A percentile compares a stretch with the other conserved stretches of the same genome.
phyloP scores from a whole-genome alignment of 2,329 filamentous ascomycete genomes.

The Orbilia brochopaga region DNA sequence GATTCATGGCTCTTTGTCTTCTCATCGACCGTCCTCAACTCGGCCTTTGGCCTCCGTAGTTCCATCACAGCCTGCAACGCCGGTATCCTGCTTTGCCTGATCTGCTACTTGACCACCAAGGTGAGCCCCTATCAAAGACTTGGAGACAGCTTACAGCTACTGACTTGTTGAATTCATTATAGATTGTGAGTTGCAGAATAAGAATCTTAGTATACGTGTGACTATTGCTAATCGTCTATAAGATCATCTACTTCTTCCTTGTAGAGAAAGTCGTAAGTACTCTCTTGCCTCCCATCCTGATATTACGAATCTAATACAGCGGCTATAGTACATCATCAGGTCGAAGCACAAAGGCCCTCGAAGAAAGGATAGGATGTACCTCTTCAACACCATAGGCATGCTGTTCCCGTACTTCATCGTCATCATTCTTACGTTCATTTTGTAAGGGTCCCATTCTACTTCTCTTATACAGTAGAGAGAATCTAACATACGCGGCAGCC shows the following conservation, averaged over 20 bases:
- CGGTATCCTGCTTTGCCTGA: conserved; percentile 67
- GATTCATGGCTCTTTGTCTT: conserved; percentile 69
- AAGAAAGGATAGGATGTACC: conserved; percentile 66
- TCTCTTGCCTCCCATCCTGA: background rate
- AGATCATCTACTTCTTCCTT: conserved; percentile 67
- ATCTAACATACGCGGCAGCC: conserved; percentile 58
- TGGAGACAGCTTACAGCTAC: background rate
- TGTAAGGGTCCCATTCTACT: conserved; percentile 59
- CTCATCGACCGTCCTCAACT: conserved; percentile 65
- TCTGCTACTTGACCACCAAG: conserved; percentile 70
- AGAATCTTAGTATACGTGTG: background rate
- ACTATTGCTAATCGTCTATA: conserved; percentile 57
- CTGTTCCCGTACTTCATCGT: conserved; percentile 58
- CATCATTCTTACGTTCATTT: conserved; percentile 67
- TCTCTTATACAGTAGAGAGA: background rate
- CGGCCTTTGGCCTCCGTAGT: conserved; percentile 65
- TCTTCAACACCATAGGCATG: conserved; percentile 69
- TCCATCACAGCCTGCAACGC: conserved; percentile 64
- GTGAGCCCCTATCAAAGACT: conserved; percentile 56
- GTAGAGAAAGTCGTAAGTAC: conserved; percentile 67
- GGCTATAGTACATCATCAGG: conserved; percentile 63
- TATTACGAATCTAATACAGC: background rate
- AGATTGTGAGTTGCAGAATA: conserved; percentile 56
- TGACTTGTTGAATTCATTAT: conserved; percentile 6
- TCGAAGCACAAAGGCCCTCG: conserved; percentile 62